These are phyloP conservation scores for Sporopachydermia quercuum DNA, from an alignment of 805 yeast species.

Conservation along the genomic window DNA sequence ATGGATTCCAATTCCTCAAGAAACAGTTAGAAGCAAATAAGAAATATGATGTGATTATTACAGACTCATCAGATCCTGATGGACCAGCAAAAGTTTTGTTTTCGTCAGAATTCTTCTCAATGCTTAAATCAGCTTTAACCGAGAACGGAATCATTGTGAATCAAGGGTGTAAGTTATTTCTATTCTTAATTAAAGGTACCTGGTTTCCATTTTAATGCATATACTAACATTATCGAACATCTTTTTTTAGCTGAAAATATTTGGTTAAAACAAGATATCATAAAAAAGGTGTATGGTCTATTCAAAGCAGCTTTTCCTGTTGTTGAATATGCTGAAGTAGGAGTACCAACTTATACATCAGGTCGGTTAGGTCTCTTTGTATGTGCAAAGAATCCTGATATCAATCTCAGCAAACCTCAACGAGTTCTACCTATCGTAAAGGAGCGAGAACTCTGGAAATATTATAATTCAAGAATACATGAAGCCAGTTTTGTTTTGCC, in stretches of 20 bases:
- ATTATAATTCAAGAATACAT: slow-evolving; percentile 77
- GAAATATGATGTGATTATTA: slow-evolving; percentile 86
- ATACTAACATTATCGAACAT: no score
- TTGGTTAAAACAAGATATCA: slow-evolving; percentile 50
- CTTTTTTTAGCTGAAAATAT: slow-evolving; percentile 60
- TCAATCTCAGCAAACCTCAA: slow-evolving; percentile 52
- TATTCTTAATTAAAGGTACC: no score
- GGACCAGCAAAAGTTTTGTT: slow-evolving; percentile 94
- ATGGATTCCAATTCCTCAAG: slow-evolving; percentile 91
- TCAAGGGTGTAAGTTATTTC: slow-evolving; percentile 35
- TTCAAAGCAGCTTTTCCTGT: slow-evolving; percentile 42
- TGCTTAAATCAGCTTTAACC: slow-evolving; percentile 76
- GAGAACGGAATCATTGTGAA: slow-evolving; percentile 85
- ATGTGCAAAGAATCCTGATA: slow-evolving; percentile 60
- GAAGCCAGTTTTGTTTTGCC: slow-evolving; percentile 85
- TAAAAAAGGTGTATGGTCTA: slow-evolving; percentile 30
- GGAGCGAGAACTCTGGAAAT: slow-evolving; percentile 53
- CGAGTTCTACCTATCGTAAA: slow-evolving; percentile 48
- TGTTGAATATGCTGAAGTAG: slow-evolving; percentile 70
- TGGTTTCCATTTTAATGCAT: no score
- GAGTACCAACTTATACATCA: slow-evolving; percentile 93
- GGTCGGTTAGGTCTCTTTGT: slow-evolving; percentile 99
- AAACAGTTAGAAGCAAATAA: slow-evolving; percentile 44
- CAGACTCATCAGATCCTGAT: slow-evolving; percentile 96
- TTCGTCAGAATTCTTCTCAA: slow-evolving; percentile 82